Evolutionary conservation across 2,329 filamentous ascomycete genomes (phyloP).

Genomic region (Pezicula radicicola): DNA sequence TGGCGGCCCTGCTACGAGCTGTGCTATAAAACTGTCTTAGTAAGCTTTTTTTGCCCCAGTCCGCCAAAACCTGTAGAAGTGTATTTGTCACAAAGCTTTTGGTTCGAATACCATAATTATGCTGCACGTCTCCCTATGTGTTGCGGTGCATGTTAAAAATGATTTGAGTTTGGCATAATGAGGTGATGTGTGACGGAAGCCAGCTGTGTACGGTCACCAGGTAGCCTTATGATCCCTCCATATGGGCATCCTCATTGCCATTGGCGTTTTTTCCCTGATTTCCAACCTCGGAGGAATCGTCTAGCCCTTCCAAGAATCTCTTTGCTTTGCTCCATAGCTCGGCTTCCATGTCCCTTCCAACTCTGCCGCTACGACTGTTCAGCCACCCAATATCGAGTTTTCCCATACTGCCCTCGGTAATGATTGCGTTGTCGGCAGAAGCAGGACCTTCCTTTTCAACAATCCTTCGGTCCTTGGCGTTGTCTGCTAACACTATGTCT

Average conservation of each 20-base stretch:
- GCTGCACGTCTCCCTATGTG: too few species aligned
- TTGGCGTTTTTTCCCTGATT: constrained; percentile 1
- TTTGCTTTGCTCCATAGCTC: constrained; percentile 70
- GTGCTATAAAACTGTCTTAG: too few species aligned
- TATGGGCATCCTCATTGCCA: constrained; percentile 5
- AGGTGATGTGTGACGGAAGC: too few species aligned
- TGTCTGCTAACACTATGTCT: constrained; percentile 57
- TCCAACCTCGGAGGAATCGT: neutral
- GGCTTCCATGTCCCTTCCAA: constrained; percentile 78
- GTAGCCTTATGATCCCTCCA: neutral
- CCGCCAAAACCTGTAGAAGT: too few species aligned
- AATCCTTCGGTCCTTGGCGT: constrained; percentile 4
- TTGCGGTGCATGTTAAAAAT: too few species aligned
- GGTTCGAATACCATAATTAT: too few species aligned
- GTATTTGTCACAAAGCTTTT: too few species aligned
- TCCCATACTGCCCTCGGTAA: constrained; percentile 41
- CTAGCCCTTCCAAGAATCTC: constrained; percentile 46
- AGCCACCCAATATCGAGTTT: constrained; percentile 81
- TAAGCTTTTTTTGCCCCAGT: too few species aligned
- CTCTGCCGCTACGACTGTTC: constrained; percentile 79
- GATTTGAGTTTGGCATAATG: too few species aligned
- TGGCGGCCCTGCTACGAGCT: too few species aligned
- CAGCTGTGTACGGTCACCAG: too few species aligned
- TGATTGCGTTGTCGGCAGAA: constrained; percentile 20
- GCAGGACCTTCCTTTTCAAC: constrained; percentile 12